Base-by-base conservation (phyloP, 2,329 filamentous ascomycete species). In the Fusarium tanahbumbuense region DNA sequence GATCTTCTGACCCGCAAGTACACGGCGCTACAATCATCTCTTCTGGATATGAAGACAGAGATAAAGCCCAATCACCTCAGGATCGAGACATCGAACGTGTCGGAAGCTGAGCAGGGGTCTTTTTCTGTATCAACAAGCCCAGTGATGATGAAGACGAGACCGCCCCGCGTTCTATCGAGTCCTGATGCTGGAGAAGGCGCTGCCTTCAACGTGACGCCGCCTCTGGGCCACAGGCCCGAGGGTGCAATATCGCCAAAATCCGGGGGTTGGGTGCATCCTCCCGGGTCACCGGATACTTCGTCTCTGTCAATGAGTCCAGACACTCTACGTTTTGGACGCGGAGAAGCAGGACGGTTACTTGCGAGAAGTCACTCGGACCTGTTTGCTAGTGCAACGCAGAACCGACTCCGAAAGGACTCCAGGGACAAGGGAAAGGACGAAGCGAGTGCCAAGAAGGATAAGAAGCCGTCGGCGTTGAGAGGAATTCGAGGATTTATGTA, bases 1-100 rank as follows among this genome's bases (percentile, higher is more conserved):
- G 78, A 79, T 47, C 78, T 83, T 22, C 78, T 89, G 50, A 80
- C 81, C 71, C 83, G 82, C 55, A 87, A 86, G 71, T 87, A 87
- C 73, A 84, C 82, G 15, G 81, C 82, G 3, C 76, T 88, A 22
- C 84, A 89, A 75, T 83, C 83, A 11, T 82, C 81, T 3, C 71
- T 87, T 8, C 74, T 87, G 44, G 84, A 87, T 53, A 79, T 86
- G 77, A 80, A 82, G 64, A 79, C 81, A 10, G 79, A 78, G 23
- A 63, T 75, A 37, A 70, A 64, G 12, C 68, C 69, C 20, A 64
- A 65, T 11, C 70, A 65, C 18, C 63, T 74, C 45, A 63, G 61
- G 34, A 71, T 72, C 37, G 72, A 76, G 32, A 70, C 74, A 28
- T 58, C 73, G 10, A 68, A 62, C 32, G 56, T 67, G 2, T 47